Base-by-base conservation (phyloP, 164 flowering plant species). In the Taxillus chinensis region DNA sequence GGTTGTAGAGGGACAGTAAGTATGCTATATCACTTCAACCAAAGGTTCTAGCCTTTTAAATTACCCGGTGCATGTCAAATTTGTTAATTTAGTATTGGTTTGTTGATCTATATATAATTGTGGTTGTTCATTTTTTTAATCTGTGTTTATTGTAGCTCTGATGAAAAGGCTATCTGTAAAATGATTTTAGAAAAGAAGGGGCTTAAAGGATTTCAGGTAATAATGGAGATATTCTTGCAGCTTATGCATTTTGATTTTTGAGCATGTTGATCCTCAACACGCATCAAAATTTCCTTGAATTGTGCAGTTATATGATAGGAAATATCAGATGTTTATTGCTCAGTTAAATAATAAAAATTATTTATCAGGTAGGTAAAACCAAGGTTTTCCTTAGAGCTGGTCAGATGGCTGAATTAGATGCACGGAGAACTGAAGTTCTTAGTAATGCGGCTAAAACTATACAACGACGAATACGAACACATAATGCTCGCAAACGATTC, bases 361-460 rank as follows among this genome's bases (percentile, higher is more conserved):
- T 61, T 42, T 59, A 78, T 64, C 85, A 86, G 92, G 74, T 84
- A 55, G 92, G 92, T 38, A 84, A 79, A 72, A 86, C 92, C 39
- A 86, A 86, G 67, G 82, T 86, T 40, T 86, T 86, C 68, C 73
- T 86, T 48, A 80, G 92, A 77, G 92, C 87, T 59, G 92, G 92
- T 64, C 92, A 86, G 77, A 86, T 86, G 92, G 92, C 92, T 55
- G 92, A 86, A 68, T 64, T 86, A 61, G 92, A 86, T 78, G 89
- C 89, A 57, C 55, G 83, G 13, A 77, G 92, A 72, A 68, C 92
- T 38, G 86, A 84, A 68, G 86, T 86, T 43, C 87, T 84, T 57
- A 78, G 74, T 59, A 65, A 16, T 79, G 92, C 92, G 41, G 92
- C 89, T 48, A 84, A 77, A 73, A 64, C 69, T 41, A 78, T 86